Evolutionary conservation across 352 stramenopile genomes (phyloP).

Genomic region (Phytophthora tubulina): DNA sequence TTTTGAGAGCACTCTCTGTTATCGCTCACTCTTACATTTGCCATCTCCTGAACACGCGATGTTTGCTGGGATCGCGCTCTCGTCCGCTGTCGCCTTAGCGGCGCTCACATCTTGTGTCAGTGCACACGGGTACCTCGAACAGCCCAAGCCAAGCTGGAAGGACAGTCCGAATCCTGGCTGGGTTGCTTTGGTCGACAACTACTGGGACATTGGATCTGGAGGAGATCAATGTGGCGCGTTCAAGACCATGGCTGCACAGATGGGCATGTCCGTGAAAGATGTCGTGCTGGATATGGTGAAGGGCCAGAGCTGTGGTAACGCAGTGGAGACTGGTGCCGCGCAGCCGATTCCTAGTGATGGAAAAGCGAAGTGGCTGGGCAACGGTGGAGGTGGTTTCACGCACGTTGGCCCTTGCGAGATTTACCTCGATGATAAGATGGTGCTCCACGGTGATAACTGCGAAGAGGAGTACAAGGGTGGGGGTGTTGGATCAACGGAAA

Average conservation of each 20-base stretch:
- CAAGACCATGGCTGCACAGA: conserved; percentile 40
- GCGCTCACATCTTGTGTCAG: not conserved
- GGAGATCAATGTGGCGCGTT: conserved; percentile 42
- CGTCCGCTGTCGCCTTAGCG: not conserved
- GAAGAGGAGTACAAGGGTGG: conserved; percentile 43
- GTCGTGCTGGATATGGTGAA: conserved; percentile 47
- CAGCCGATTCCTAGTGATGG: conserved; percentile 47
- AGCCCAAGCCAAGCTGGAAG: conserved; percentile 20
- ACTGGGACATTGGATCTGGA: conserved; percentile 43
- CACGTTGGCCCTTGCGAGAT: conserved; percentile 56
- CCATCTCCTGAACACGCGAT: not conserved
- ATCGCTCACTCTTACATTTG: not conserved
- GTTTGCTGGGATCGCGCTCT: not conserved
- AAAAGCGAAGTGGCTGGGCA: conserved; percentile 40
- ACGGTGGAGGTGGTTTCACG: conserved; percentile 42
- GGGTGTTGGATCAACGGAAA: conserved; percentile 9
- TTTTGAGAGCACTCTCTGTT: too few species aligned
- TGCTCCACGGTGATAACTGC: conserved; percentile 49
- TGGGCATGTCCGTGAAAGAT: conserved; percentile 43
- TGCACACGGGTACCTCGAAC: conserved; percentile 36
- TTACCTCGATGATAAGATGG: conserved; percentile 54
- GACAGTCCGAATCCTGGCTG: conserved; percentile 13
- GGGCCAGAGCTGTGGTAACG: conserved; percentile 46
- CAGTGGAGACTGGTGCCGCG: conserved; percentile 30
- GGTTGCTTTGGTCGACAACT: conserved; percentile 36